Evolutionary conservation across 1,284 basidiomycete species (phyloP).

Genomic region (Ceratobasidium sp.): DNA sequence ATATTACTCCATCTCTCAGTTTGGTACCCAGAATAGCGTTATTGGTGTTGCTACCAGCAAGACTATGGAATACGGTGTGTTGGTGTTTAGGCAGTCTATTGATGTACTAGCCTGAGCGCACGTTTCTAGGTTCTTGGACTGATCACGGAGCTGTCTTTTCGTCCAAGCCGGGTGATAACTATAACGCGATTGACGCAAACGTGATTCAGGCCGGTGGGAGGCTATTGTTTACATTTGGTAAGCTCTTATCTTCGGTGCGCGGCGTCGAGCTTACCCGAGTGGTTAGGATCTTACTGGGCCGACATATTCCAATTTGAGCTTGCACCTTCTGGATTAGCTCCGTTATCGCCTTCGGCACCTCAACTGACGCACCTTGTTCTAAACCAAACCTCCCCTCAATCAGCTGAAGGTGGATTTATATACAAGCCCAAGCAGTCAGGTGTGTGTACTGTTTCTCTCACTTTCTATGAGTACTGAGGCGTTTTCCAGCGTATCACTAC

Average conservation of each 20-base stretch:
- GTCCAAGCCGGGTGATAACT: constrained; percentile 54
- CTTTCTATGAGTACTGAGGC: not conserved
- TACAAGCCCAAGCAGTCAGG: constrained; percentile 40
- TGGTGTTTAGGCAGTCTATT: not conserved
- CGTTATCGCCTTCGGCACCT: constrained; percentile 30
- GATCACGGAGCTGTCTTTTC: constrained; percentile 57
- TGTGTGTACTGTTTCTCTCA: not conserved
- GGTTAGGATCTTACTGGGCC: constrained; percentile 45
- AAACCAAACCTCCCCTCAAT: constrained; percentile 47
- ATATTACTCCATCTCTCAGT: constrained; percentile 58
- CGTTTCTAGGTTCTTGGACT: constrained; percentile 53
- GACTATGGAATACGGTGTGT: constrained; percentile 55
- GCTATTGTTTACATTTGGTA: constrained; percentile 41
- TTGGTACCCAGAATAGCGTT: constrained; percentile 57
- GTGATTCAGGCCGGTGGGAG: constrained; percentile 42
- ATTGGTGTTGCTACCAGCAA: constrained; percentile 58
- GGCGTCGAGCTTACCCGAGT: no score
- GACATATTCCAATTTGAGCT: constrained; percentile 48
- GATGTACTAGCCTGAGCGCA: not conserved
- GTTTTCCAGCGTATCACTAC: constrained; percentile 36
- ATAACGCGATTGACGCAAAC: constrained; percentile 55
- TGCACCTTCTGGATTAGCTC: constrained; percentile 45
- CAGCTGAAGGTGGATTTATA: constrained; percentile 47
- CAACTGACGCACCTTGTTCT: constrained; percentile 42
- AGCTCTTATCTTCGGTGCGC: not conserved